Percentiles rank a stretch among this genome's conserved stretches.
These are phyloP conservation scores for Puccinia triticina DNA, from an alignment of 1,284 basidiomycete species.

Conservation along the genomic window DNA sequence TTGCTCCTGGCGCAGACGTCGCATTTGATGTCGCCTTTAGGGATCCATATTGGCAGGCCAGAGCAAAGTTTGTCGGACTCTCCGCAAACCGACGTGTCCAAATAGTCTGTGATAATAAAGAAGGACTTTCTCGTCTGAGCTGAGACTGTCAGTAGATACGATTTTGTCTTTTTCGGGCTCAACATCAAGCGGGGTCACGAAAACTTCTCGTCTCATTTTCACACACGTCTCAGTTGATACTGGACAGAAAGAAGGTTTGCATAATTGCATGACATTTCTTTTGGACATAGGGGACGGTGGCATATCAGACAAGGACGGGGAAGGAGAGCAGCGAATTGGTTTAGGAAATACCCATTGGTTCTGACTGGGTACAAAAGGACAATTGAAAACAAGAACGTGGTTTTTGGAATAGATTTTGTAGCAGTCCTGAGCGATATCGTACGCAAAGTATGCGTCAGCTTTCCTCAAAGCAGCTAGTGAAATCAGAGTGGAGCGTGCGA, in stretches of 20 bases:
- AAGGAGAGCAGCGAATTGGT: no score
- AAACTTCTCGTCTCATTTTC: neutral
- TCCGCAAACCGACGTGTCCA: neutral
- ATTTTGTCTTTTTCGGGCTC: no score
- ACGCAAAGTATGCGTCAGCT: neutral
- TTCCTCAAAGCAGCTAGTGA: neutral
- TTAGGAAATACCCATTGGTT: neutral
- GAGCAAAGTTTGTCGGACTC: neutral
- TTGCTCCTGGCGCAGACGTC: neutral
- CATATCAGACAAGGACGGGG: no score
- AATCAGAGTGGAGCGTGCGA: neutral
- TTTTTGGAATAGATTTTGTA: neutral
- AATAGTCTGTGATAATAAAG: neutral
- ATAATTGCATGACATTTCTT: neutral
- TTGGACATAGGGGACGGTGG: neutral
- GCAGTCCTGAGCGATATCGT: neutral
- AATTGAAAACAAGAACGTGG: neutral
- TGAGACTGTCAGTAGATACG: neutral
- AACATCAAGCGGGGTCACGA: neutral
- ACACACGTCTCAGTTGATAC: neutral
- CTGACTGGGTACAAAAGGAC: neutral
- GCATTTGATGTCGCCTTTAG: neutral
- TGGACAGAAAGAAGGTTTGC: neutral
- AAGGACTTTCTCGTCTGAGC: neutral
- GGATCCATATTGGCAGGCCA: neutral